Evolutionary conservation across 768 basidiomycete species (phyloP).

Genomic region (Suillus alpinus): DNA sequence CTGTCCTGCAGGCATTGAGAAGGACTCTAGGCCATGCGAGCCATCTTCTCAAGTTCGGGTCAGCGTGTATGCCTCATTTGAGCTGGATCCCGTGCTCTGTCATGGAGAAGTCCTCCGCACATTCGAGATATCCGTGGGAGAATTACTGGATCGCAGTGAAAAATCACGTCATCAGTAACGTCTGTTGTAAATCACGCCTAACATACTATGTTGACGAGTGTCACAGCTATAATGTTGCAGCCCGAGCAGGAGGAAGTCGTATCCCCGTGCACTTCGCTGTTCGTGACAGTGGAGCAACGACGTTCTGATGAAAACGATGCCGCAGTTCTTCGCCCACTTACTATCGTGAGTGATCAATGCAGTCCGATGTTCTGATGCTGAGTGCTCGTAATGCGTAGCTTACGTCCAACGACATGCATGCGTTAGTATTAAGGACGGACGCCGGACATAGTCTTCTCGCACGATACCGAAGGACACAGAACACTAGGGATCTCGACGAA

Average conservation of each 20-base stretch:
- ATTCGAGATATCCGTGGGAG: not conserved
- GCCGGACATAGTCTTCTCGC: not conserved
- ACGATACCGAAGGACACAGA: not conserved
- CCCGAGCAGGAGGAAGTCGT: not conserved
- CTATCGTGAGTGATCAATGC: not conserved
- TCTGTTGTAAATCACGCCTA: not conserved
- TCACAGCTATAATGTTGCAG: not conserved
- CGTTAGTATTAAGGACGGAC: not conserved
- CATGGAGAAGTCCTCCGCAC: slow-evolving; percentile 4
- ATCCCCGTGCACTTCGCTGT: not conserved
- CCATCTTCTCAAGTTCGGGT: not conserved
- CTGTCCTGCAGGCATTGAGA: not conserved
- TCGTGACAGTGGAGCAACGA: not conserved
- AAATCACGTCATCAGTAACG: not conserved
- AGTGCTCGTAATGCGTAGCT: not conserved
- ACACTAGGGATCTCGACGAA: not conserved
- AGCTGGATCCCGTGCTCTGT: slow-evolving; percentile 6
- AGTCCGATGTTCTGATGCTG: not conserved
- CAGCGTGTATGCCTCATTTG: slow-evolving; percentile 7
- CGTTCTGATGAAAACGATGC: not conserved
- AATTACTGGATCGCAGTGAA: slow-evolving; percentile 1
- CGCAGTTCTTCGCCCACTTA: not conserved
- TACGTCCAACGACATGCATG: not conserved
- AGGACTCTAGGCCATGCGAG: not conserved
- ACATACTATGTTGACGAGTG: not conserved